Percentiles rank a stretch among this genome's conserved stretches.
Evolutionary conservation across 2,329 filamentous ascomycete genomes (phyloP).

Genomic region (Pseudogymnoascus sp.): DNA sequence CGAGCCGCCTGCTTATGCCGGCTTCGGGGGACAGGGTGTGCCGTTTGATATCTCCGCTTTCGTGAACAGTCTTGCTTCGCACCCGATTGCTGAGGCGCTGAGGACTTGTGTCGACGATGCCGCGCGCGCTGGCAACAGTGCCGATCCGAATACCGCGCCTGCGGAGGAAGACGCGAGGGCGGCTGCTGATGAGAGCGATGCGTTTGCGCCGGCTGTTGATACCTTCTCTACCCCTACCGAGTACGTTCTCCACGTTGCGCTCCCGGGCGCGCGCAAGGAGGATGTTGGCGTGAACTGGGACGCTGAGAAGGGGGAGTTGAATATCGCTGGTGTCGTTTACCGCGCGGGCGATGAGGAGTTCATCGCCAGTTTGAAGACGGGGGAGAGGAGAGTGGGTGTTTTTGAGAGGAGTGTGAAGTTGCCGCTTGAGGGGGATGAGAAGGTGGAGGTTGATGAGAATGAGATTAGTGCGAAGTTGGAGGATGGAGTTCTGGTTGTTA

Average conservation of each 20-base stretch:
- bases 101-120: constrained; percentile 20
- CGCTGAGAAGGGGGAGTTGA: constrained; percentile 54
- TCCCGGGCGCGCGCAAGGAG: constrained; percentile 72
- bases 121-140: constrained; percentile 8
- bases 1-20: constrained; percentile 18
- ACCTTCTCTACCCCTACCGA: constrained; percentile 60
- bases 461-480: constrained; percentile 68
- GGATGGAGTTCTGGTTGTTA: constrained; percentile 68
- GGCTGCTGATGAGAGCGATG: constrained; percentile 25
- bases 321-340: constrained; percentile 64
- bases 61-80: constrained; percentile 19
- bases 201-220: constrained; percentile 61
- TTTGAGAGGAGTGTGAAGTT: constrained; percentile 66
- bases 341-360: constrained; percentile 62
- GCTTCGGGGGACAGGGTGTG: constrained; percentile 14
- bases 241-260: constrained; percentile 62
- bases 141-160: constrained; percentile 17
- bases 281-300: constrained; percentile 73
- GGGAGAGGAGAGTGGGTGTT: constrained; percentile 63
- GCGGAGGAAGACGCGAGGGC: constrained; percentile 10
- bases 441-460: constrained; percentile 56
- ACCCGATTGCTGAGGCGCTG: constrained; percentile 25
- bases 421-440: constrained; percentile 40
- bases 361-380: constrained; percentile 49
- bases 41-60: constrained; percentile 24